Percentiles rank a stretch among this genome's conserved stretches.
phyloP scores from a whole-genome alignment of 768 basidiomycete genomes.

The Lactarius trivialis region DNA sequence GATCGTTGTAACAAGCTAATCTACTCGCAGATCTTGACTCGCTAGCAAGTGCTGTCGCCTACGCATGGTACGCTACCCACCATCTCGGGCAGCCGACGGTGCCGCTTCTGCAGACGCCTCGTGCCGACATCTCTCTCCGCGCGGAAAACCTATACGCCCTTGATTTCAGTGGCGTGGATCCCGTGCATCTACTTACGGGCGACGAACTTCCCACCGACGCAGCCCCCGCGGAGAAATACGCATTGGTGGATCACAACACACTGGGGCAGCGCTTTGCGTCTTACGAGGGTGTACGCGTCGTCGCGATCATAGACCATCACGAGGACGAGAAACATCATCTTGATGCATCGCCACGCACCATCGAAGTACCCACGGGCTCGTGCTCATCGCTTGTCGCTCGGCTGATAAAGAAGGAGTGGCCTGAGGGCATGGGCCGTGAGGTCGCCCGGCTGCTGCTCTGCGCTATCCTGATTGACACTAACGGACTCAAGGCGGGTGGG shows the following conservation, averaged over 20 bases:
- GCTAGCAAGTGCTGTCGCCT: slow-evolving; percentile 78
- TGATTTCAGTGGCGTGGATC: slow-evolving; percentile 45
- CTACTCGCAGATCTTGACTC: slow-evolving; percentile 74
- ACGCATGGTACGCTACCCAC: slow-evolving; percentile 65
- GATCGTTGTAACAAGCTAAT: background rate
- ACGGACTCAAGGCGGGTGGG: slow-evolving; percentile 67
- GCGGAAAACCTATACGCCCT: slow-evolving; percentile 84
- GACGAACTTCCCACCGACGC: slow-evolving; percentile 48
- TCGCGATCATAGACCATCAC: slow-evolving; percentile 87
- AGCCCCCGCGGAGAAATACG: slow-evolving; percentile 45
- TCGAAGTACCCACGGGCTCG: slow-evolving; percentile 64
- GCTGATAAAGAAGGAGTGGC: slow-evolving; percentile 20
- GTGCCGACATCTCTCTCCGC: slow-evolving; percentile 67
- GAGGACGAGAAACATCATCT: slow-evolving; percentile 70
- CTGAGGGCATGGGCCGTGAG: slow-evolving; percentile 20
- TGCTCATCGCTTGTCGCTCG: slow-evolving; percentile 64
- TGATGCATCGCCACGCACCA: slow-evolving; percentile 57
- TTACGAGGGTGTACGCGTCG: slow-evolving; percentile 37
- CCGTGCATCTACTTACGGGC: slow-evolving; percentile 56
- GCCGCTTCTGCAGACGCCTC: slow-evolving; percentile 65
- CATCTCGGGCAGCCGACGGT: slow-evolving; percentile 41
- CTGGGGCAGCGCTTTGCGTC: slow-evolving; percentile 34
- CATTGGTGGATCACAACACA: slow-evolving; percentile 88
- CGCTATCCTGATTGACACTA: slow-evolving; percentile 83
- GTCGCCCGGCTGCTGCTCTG: slow-evolving; percentile 35